Evolutionary conservation across 2,329 filamentous ascomycete species (phyloP), one percentile per base, ranked within the genome.

Genomic region (Pseudocercospora crystallina): DNA sequence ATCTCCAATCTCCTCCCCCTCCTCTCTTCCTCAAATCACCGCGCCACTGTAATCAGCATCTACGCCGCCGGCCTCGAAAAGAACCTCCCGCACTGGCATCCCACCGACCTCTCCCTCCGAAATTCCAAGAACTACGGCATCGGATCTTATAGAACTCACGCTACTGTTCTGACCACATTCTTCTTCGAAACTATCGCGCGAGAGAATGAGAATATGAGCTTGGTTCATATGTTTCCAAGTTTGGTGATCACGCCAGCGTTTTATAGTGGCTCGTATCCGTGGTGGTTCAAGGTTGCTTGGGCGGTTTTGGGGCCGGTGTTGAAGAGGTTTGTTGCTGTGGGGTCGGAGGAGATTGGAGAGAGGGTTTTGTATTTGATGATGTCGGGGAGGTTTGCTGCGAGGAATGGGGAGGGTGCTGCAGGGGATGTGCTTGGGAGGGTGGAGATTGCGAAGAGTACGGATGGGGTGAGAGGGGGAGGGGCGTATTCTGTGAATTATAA

Each of bases 161-260:
- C 37, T n/a, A 36, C 48, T 3, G 35, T 47, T 48, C 61, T 60
- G 55, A 63, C 41, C 35, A 63, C 60, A 5, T 46, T 63, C 42
- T 53, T 43, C 32, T 57, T 62, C 34, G 61, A 64, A 32, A 10
- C 45, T 11, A 31, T 64, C 1, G 61, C 59, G 0, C 9, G 42
- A 15, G 42, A 57, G 43, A 30, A 64, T 32, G 57, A 52, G 5
- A 57, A 47, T 10, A 5, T 60, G 8, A 58, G 53, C 36, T 45
- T 58, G 12, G 34, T 48, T 1, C 58, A 65, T 39, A 39, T 59
- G 5, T 61, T 40, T 41, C 61, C 61, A 8, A 58, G 61, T n/a
- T 20, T 63, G 10, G 62, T 65, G 12, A 45, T 60, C 5, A 58
- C 51, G 5, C 44, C 47, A 2, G 46, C 31, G 1, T 58, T 58